phyloP scores from a whole-genome alignment of 257 asterid species.

The Solanum peruvianum region DNA sequence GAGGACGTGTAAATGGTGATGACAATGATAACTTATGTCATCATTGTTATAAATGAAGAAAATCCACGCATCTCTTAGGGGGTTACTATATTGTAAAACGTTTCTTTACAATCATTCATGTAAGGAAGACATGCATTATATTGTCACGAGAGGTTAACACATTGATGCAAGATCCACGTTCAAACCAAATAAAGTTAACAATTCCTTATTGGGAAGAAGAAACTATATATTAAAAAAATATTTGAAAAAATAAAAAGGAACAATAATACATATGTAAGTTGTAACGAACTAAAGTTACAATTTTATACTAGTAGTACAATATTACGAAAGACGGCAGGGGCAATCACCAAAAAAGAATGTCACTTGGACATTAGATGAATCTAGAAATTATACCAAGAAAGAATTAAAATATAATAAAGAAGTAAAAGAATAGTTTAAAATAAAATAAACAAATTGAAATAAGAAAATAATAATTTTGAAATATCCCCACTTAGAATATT shows the following conservation, averaged over 20 bases:
- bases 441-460: no score
- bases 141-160: background rate
- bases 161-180: background rate
- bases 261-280: background rate
- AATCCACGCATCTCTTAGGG: background rate
- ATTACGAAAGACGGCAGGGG: background rate
- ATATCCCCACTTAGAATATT: background rate
- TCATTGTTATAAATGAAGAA: background rate
- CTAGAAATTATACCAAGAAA: no score
- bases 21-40: background rate
- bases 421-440: background rate
- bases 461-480: no score
- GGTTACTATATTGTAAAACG: background rate
- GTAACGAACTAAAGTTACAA: background rate
- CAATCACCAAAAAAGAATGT: background rate
- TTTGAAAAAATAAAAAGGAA: background rate
- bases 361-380: no score
- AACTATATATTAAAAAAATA: background rate
- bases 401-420: no score
- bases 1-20: background rate
- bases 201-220: background rate
- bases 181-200: background rate
- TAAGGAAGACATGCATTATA: background rate
- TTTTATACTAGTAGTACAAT: background rate
- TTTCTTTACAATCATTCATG: background rate